Evolutionary conservation across 2,329 filamentous ascomycete species (phyloP), one percentile per base, ranked within the genome.

Genomic region (Ampelomyces quisqualis): DNA sequence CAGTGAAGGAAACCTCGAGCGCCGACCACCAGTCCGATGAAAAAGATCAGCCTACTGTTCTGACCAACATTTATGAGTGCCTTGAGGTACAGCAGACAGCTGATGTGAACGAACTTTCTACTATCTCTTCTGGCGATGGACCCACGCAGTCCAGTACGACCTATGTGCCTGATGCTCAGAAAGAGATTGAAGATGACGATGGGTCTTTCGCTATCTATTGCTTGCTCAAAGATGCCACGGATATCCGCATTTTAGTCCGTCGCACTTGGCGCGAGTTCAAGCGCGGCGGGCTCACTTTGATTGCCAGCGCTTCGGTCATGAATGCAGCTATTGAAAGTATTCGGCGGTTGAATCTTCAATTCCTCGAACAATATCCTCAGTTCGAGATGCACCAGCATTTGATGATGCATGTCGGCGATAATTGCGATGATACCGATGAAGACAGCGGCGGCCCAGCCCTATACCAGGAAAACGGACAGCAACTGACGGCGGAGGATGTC

Each of bases 241-340:
- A 58, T n/a, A 55, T 63, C 38, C 55, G 61, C n/a, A 28, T 19
- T 15, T 65, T 65, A 36, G 53, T 64, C 15, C 53, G 51, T 14
- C 33, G 45, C 15, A 65, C 57, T 14, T 69, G 63, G 64, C 47
- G 42, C 2, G 59, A 60, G 9, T 68, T 63, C 33, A 49, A 47
- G 29, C 38, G 53, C n/a, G 49, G 49, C 13, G 52, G 56, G 11
- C 57, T 65, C 7, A 54, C 62, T 14, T 45, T 69, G 6, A 57
- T 59, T 43, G 58, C 62, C 6, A 59, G 64, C 5, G 53, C 64
- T 14, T 14, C 65, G 7, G 57, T 62, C 17, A 68, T 58, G 21
- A 63, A 69, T 34, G 51, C 47, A 40, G 61, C 55, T 11, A 47
- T 68, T 19, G 41, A 9, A 2, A 28, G 36, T 8, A 32, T 48